Evolutionary conservation across 768 basidiomycete genomes (phyloP).

Genomic region (Boletus subcaerulescens): DNA sequence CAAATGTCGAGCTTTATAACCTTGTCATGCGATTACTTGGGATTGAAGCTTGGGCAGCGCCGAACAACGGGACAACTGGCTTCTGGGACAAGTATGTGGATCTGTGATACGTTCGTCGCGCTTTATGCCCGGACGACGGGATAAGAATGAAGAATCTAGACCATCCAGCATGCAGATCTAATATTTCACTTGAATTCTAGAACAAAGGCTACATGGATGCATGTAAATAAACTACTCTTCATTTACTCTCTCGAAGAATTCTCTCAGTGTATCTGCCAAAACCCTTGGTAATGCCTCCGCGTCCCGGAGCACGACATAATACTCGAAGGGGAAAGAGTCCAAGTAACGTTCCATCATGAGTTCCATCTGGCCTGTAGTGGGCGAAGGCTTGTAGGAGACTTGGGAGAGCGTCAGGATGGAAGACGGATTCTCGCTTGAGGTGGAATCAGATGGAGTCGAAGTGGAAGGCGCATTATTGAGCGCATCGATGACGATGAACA

Average conservation of each 20-base stretch:
- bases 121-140: not conserved
- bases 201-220: not conserved
- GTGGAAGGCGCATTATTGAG: slow-evolving; percentile 49
- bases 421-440: slow-evolving; percentile 39
- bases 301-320: slow-evolving; percentile 88
- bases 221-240: slow-evolving; percentile 42
- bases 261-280: slow-evolving; percentile 80
- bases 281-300: slow-evolving; percentile 93
- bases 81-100: slow-evolving; percentile 82
- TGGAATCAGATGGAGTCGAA: slow-evolving; percentile 7
- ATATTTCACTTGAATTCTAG: not conserved
- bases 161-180: not conserved
- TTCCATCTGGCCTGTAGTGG: slow-evolving; percentile 66
- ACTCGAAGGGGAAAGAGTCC: slow-evolving; percentile 97
- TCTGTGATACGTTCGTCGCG: not conserved
- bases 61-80: slow-evolving; percentile 72
- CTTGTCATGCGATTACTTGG: slow-evolving; percentile 75
- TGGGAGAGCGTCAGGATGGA: slow-evolving; percentile 95
- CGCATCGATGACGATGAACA: slow-evolving; percentile 94
- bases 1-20: slow-evolving; percentile 83
- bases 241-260: slow-evolving; percentile 86
- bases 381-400: slow-evolving; percentile 68
- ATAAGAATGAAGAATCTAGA: not conserved
- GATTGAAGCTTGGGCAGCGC: slow-evolving; percentile 51
- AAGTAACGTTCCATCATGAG: slow-evolving; percentile 85